Conservation (phyloP, 169 alveolate genomes). For the Plasmodium berghei region DNA sequence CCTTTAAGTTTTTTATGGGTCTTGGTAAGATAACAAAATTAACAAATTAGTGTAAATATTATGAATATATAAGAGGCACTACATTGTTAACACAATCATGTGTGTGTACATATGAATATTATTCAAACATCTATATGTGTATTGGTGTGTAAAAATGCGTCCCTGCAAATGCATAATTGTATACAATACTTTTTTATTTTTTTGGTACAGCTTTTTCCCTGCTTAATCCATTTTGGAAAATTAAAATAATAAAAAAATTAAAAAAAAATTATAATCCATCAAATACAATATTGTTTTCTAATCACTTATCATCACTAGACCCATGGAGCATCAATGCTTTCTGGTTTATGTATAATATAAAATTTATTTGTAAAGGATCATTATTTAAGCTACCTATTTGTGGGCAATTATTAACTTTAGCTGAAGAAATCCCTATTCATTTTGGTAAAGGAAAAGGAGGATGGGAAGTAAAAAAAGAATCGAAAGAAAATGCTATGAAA, state of each 20-base stretch:
- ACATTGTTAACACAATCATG: no score
- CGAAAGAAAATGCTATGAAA: slow-evolving; percentile 78
- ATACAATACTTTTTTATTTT: not conserved
- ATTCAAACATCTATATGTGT: not conserved
- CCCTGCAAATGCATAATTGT: not conserved
- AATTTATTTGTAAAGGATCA: slow-evolving; percentile 81
- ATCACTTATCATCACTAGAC: slow-evolving; percentile 81
- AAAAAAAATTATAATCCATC: slow-evolving; percentile 67
- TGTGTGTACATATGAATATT: not conserved
- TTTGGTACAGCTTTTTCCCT: slow-evolving; percentile 36
- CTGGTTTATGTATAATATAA: slow-evolving; percentile 76
- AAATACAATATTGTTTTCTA: slow-evolving; percentile 78
- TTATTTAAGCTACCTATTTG: slow-evolving; percentile 81
- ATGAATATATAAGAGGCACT: not conserved
- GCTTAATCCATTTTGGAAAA: slow-evolving; percentile 82
- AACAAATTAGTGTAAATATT: not conserved
- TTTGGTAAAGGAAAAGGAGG: slow-evolving; percentile 85
- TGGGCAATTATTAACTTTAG: slow-evolving; percentile 76
- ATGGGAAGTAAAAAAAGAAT: slow-evolving; percentile 83
- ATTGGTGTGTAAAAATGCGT: not conserved
- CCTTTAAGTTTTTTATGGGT: slow-evolving; percentile 3
- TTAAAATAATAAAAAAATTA: slow-evolving; percentile 54
- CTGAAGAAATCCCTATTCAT: slow-evolving; percentile 78
- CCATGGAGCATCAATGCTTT: slow-evolving; percentile 83
- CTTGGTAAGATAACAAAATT: slow-evolving; percentile 30